Evolutionary conservation across 2,329 filamentous ascomycete genomes (phyloP).

Genomic region (Chrysosporium keratinophilum): DNA sequence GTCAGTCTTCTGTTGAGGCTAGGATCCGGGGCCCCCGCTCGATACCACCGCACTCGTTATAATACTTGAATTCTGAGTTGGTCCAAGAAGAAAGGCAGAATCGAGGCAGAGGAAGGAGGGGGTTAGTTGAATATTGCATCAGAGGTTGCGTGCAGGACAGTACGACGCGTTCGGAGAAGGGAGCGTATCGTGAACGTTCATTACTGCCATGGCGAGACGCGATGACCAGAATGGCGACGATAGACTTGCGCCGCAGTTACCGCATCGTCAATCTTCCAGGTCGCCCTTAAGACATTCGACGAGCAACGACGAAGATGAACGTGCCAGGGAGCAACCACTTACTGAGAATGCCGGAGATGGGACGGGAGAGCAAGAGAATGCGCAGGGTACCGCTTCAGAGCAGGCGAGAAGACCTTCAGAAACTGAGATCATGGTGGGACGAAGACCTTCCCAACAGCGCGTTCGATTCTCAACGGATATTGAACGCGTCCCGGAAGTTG

Average conservation of each 20-base stretch:
- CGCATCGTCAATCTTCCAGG: slow-evolving; percentile 13
- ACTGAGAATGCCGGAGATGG: slow-evolving; percentile 1
- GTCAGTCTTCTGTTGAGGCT: not conserved
- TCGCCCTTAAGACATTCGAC: slow-evolving; percentile 14
- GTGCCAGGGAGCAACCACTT: slow-evolving; percentile 33
- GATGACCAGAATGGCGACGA: slow-evolving; percentile 5
- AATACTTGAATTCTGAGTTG: not conserved
- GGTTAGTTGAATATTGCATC: not conserved
- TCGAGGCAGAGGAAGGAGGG: not conserved
- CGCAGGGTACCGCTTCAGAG: not conserved
- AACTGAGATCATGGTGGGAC: slow-evolving; percentile 3
- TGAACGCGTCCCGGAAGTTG: slow-evolving; percentile 13
- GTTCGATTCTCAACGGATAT: slow-evolving; percentile 23
- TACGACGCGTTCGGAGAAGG: not conserved
- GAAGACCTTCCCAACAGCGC: slow-evolving; percentile 16
- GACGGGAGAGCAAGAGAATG: not conserved
- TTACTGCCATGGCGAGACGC: slow-evolving; percentile 11
- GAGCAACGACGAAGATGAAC: slow-evolving; percentile 16
- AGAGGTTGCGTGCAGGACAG: not conserved
- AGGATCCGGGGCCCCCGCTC: not conserved
- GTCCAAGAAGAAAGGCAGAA: not conserved
- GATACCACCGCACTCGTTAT: not conserved
- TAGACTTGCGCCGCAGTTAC: slow-evolving; percentile 8
- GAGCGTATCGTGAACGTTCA: not conserved
- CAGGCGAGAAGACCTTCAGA: slow-evolving; percentile 3